These are phyloP conservation scores for Coniochaeta sp. DNA, from an alignment of 2,329 filamentous ascomycete species.

Conservation along the genomic window DNA sequence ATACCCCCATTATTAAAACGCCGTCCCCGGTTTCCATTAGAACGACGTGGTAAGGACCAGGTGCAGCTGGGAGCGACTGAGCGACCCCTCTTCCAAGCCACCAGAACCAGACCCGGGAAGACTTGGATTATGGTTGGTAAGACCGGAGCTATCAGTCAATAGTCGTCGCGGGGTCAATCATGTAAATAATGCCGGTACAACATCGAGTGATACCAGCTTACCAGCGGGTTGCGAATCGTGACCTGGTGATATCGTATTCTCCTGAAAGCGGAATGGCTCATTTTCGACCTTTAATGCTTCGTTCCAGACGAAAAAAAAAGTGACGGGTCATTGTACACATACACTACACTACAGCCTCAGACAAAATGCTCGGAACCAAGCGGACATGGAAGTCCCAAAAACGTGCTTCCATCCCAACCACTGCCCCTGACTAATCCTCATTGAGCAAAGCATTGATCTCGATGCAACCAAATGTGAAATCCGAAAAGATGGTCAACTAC, in stretches of 20 bases:
- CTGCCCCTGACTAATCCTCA: background rate
- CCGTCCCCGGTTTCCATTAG: constrained; percentile 9
- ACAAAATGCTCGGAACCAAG: background rate
- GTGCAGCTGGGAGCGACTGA: background rate
- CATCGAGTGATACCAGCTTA: background rate
- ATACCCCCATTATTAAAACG: constrained; percentile 15
- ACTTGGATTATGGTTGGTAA: background rate
- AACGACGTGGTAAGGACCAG: background rate
- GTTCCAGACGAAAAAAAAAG: background rate
- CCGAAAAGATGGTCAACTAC: background rate
- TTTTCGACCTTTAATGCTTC: background rate
- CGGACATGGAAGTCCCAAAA: background rate
- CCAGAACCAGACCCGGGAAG: background rate
- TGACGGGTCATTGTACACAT: background rate
- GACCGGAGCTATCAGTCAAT: background rate
- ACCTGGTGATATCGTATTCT: background rate
- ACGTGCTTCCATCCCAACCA: background rate
- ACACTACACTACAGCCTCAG: too few species aligned
- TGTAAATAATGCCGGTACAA: background rate
- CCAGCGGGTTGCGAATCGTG: background rate
- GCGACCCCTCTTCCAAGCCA: background rate
- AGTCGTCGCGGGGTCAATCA: background rate
- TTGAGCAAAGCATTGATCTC: background rate
- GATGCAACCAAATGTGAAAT: background rate
- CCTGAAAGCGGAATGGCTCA: background rate